Conservation (phyloP, 2,329 filamentous ascomycete species). For the Scortechinia acanthostroma region DNA sequence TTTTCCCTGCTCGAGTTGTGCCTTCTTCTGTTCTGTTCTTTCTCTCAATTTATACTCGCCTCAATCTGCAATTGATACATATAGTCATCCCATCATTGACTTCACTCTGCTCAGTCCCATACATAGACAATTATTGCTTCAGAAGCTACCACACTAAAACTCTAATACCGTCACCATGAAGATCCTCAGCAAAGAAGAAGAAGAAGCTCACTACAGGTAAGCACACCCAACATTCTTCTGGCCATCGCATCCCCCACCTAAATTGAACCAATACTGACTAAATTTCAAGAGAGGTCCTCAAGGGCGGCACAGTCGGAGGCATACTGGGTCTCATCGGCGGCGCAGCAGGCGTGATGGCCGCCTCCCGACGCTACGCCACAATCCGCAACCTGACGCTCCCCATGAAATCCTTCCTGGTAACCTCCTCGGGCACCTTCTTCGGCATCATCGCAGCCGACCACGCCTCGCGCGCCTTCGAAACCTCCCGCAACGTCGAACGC, state of each 20-base stretch:
- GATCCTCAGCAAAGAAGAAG: constrained; percentile 89
- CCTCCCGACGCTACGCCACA: constrained; percentile 64
- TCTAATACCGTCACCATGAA: constrained; percentile 61
- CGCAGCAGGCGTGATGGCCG: constrained; percentile 57
- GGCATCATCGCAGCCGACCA: constrained; percentile 83
- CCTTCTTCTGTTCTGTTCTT: background rate
- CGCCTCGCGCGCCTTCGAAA: constrained; percentile 50
- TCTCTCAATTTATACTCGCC: background rate
- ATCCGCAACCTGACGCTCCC: constrained; percentile 80
- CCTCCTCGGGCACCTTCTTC: constrained; percentile 74
- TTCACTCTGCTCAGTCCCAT: no score
- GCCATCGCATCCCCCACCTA: background rate
- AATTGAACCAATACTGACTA: constrained; percentile 9
- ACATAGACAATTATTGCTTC: no score
- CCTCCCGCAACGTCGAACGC: constrained; percentile 66
- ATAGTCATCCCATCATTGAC: no score
- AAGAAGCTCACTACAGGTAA: constrained; percentile 70
- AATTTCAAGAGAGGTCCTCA: constrained; percentile 50
- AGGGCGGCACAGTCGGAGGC: constrained; percentile 72
- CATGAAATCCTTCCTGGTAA: constrained; percentile 83
- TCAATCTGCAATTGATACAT: background rate
- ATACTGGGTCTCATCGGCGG: constrained; percentile 61
- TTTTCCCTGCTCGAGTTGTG: background rate
- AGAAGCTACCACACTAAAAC: background rate
- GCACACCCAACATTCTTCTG: constrained; percentile 32